Conservation (phyloP, 2,329 filamentous ascomycete species). For the Pleoardoris graminearum region DNA sequence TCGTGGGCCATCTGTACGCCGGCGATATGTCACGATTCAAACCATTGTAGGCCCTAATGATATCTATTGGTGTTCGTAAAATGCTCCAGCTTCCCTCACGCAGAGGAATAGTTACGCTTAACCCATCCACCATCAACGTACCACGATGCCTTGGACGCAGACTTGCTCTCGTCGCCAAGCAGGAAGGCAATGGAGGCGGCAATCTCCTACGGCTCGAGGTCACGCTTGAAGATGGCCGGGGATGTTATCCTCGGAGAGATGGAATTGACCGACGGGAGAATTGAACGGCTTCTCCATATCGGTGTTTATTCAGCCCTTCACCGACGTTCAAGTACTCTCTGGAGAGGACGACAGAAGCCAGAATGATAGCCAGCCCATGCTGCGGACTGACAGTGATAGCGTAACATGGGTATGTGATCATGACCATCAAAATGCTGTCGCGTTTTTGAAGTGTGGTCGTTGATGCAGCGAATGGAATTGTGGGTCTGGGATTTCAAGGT, state of each 20-base stretch:
- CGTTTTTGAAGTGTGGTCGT: too few relatives aligned
- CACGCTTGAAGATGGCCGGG: conserved; percentile 11
- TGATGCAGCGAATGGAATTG: too few relatives aligned
- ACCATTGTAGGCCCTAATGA: neutral
- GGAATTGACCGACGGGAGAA: conserved; percentile 10
- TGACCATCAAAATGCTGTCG: too few relatives aligned
- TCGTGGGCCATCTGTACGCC: neutral
- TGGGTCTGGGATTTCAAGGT: too few relatives aligned
- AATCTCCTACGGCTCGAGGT: conserved; percentile 14
- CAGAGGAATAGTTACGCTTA: conserved; percentile 14
- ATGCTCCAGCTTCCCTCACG: neutral
- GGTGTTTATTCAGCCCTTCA: conserved; percentile 13
- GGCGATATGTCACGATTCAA: neutral
- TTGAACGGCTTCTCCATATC: conserved; percentile 16
- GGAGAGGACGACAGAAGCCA: too few relatives aligned
- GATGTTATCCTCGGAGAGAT: conserved; percentile 13
- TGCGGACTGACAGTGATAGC: too few relatives aligned
- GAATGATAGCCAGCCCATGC: too few relatives aligned
- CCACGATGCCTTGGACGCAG: conserved; percentile 11
- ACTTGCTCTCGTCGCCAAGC: conserved; percentile 11
- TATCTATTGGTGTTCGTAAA: neutral
- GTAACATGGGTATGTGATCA: too few relatives aligned
- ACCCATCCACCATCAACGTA: conserved; percentile 9
- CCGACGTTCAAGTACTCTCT: too few relatives aligned
- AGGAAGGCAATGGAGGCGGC: conserved; percentile 12